Evolutionary conservation across 306 rosid species (phyloP).

Genomic region (Astragalus glycyphyllos): DNA sequence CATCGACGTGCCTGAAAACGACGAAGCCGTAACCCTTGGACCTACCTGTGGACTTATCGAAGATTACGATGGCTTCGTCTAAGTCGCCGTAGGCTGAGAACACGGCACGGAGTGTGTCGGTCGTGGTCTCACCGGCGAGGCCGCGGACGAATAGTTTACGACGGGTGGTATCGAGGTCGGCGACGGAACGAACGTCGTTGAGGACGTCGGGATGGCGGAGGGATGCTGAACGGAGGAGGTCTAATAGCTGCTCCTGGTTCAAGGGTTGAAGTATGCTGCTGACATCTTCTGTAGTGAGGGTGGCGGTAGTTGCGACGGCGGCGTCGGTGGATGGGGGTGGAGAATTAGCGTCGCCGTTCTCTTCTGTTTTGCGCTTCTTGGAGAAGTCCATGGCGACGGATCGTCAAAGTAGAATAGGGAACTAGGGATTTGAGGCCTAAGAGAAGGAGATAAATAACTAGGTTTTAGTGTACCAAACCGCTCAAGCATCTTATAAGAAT

Average conservation of each 20-base stretch:
- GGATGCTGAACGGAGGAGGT: slow-evolving; percentile 71
- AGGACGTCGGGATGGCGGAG: slow-evolving; percentile 73
- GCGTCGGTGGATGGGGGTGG: slow-evolving; percentile 5
- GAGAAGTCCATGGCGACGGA: slow-evolving; percentile 57
- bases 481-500: neutral
- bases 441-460: neutral
- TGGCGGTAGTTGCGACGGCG: neutral
- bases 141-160: slow-evolving; percentile 93
- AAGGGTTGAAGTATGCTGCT: slow-evolving; percentile 77
- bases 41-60: slow-evolving; percentile 76
- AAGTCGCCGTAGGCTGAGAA: slow-evolving; percentile 79
- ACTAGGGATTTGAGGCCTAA: slow-evolving; percentile 35
- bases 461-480: slow-evolving; percentile 16
- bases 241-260: slow-evolving; percentile 70
- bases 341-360: slow-evolving; percentile 62
- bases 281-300: slow-evolving; percentile 67
- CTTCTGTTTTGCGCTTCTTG: slow-evolving; percentile 84
- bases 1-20: slow-evolving; percentile 77
- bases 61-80: slow-evolving; percentile 85
- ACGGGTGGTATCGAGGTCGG: slow-evolving; percentile 71
- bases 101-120: slow-evolving; percentile 77
- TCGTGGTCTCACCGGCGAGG: slow-evolving; percentile 85
- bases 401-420: neutral
- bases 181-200: slow-evolving; percentile 67
- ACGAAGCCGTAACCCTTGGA: slow-evolving; percentile 91